Conservation (phyloP, 257 asterid genomes). For the Ehretia macrophylla region DNA sequence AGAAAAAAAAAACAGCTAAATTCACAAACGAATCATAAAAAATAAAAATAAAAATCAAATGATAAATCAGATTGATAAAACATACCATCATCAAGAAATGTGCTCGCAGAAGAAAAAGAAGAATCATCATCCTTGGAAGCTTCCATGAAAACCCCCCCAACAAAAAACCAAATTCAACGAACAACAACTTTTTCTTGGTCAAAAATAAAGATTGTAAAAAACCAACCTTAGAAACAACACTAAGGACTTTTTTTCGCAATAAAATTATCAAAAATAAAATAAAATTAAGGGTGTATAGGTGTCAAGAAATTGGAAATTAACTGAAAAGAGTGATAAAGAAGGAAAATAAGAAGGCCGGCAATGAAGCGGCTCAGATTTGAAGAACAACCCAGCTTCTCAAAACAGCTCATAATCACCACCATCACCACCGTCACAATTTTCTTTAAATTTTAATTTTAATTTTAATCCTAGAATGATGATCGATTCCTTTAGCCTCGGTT, state of each 20-base stretch:
- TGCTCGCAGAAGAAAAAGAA: slow-evolving; percentile 26
- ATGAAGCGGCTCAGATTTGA: slow-evolving; percentile 83
- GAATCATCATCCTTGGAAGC: slow-evolving; percentile 37
- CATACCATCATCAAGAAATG: slow-evolving; percentile 57
- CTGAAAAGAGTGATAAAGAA: slow-evolving; percentile 73
- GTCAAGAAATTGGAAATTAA: slow-evolving; percentile 88
- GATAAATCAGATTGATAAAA: not conserved
- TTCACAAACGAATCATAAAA: not conserved
- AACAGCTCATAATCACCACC: slow-evolving; percentile 69
- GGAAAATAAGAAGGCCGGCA: slow-evolving; percentile 86
- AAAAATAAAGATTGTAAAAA: not conserved
- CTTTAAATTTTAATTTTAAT: not conserved
- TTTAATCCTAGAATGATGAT: not conserved
- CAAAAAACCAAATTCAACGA: not conserved
- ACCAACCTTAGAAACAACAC: too few relatives aligned
- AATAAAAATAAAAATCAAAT: not conserved
- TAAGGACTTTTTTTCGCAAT: not conserved
- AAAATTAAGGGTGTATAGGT: slow-evolving; percentile 81
- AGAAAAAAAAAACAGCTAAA: too few relatives aligned
- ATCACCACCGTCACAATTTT: slow-evolving; percentile 13
- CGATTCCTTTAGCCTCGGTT: slow-evolving; percentile 52
- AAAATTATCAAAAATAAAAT: not conserved
- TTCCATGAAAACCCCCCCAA: slow-evolving; percentile 40
- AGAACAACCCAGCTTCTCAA: slow-evolving; percentile 67
- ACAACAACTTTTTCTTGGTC: slow-evolving; percentile 9